Evolutionary conservation across 768 basidiomycete genomes (phyloP), one percentile per base, ranked within the genome.

Genomic region (Phylloporus sp.): DNA sequence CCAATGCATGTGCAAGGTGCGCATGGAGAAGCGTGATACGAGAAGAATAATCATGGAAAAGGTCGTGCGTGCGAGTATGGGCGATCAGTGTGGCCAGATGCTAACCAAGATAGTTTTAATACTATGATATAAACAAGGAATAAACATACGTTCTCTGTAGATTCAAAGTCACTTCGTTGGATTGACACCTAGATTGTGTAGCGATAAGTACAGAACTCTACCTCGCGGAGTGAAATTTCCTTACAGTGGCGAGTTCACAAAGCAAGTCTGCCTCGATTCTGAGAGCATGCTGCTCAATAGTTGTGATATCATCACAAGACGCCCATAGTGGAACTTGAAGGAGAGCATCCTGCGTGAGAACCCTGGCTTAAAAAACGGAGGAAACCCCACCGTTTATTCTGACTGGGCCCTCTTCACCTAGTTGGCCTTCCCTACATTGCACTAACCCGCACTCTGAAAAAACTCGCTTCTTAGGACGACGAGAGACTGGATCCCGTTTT

Each of bases 401-500:
- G 36, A 54, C 31, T 20, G 49, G 32, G 44, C 54, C 58, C 10
- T 45, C 57, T 27, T 42, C 59, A 15, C 76, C 45, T 59, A 65
- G 44, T 72, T 60, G 60, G 79, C 83, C 49, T 72, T 74, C 48
- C 77, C 52, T 77, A 71, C 20, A 77, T 66, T 20, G 71, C 26
- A 48, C 64, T 7, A 86, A 45, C 0, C 86, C 89, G 54, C 86
- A 87, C 6, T 66, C 65, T 0, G 86, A 82, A 68, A 89, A 91
- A 0, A 86, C 70, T 42, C 80, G 82, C 52, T 84, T 76, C 70
- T 85, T 87, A 4, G 89, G 88, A 47, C 80, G 84, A 23, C 86
- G 75, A 35, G 88, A 90, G 0, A 85, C 80, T 0, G 84, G 78
- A 59, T 91, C 88, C 13, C 86, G 79, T 59, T 88, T 88, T 0